Evolutionary conservation across 208 protist genomes (phyloP).

Genomic region (Vickermania ingenoplastis): DNA sequence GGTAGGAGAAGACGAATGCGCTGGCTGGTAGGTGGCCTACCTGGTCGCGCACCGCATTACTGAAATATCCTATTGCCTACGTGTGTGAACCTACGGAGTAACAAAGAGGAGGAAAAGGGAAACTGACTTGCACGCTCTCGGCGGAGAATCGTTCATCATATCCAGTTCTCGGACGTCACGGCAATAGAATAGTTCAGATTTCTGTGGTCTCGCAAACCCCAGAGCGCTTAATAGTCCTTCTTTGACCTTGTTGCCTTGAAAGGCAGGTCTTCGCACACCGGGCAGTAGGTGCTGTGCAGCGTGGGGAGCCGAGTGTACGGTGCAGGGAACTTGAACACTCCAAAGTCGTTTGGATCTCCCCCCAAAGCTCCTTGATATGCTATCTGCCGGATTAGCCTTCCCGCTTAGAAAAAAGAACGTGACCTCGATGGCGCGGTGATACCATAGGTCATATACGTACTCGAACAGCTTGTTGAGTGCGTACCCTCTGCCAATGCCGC

Average conservation of each 20-base stretch:
- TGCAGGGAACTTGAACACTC: too few species aligned
- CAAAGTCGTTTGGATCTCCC: slow-evolving; percentile 1
- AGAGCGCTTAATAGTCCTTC: slow-evolving; percentile 1
- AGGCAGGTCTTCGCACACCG: background rate
- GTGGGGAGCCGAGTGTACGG: background rate
- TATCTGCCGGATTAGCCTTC: background rate
- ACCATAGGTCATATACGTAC: slow-evolving; percentile 2
- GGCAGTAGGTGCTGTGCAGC: background rate
- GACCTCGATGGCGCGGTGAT: too few species aligned
- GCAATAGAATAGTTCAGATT: background rate
- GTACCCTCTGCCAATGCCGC: background rate
- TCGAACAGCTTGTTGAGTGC: slow-evolving; percentile 4
- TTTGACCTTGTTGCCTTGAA: slow-evolving; percentile 1
- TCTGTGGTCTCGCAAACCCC: background rate
- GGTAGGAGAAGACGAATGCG: too few species aligned
- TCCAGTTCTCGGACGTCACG: background rate
- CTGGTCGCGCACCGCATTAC: too few species aligned
- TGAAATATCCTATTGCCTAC: background rate
- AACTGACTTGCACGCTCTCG: slow-evolving; percentile 1
- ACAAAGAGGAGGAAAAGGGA: background rate
- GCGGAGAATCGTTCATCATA: slow-evolving; percentile 1
- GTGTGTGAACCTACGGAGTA: background rate
- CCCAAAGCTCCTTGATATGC: background rate
- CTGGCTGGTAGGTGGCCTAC: too few species aligned
- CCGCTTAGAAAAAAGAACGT: background rate